Base-by-base conservation (phyloP, 345 rosid species). In the Passiflora organensis region DNA sequence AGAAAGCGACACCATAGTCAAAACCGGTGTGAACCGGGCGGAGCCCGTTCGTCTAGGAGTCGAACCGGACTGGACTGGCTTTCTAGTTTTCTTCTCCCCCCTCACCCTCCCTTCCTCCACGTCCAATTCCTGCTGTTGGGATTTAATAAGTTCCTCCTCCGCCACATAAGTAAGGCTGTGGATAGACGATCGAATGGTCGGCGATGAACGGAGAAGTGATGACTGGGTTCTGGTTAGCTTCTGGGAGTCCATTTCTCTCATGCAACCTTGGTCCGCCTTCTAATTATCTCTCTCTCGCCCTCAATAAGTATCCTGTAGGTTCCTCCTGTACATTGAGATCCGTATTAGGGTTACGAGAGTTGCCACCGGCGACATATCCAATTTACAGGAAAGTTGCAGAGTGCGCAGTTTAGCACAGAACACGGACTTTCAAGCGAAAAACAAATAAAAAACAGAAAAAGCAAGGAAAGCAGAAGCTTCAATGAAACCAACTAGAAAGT, bases 131-230 rank as follows among this genome's bases (percentile, higher is more conserved):
- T n/a, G n/a, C n/a, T n/a, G n/a, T n/a, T n/a, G n/a, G n/a, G n/a
- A n/a, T n/a, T n/a, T n/a, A n/a, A 47, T 67, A 37, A 76, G 65
- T 49, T 80, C 91, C 52, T 62, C 78, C 58, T 87, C 89, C 32
- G 68, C 70, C 59, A 85, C 69, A 15, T 86, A 87, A 15, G 79
- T 72, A 10, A 91, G 72, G 52, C 98, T 91, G 60, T 87, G 91
- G 56, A 91, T 78, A 50, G 98, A 85, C 10, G 95, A 87, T 64
- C 95, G 87, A 60, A 82, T 68, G 64, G 91, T 88, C 2, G 95
- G 86, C 14, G 93, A 78, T 18, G 95, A 84, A 23, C 94, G 84
- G 51, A 91, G 87, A 22, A 93, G 86, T 43, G 94, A 86, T 2
- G 99, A 93, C 47, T 82, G 79, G 0, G 90, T 88, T 51, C 94